Conservation (phyloP, 169 alveolate species). For the Babesia caballi region DNA sequence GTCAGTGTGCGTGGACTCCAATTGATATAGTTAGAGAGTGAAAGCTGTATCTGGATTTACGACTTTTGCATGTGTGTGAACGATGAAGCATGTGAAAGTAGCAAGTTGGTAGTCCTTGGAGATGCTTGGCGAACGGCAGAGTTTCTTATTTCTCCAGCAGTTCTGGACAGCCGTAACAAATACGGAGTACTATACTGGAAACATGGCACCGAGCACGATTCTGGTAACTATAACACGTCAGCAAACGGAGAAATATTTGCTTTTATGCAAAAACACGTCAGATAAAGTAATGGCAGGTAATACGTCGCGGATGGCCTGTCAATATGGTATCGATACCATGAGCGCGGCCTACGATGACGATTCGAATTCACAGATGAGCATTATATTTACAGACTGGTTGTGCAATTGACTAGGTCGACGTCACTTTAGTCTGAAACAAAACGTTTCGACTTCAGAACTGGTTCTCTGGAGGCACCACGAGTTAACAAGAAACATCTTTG, state of each 20-base stretch:
- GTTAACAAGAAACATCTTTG: neutral
- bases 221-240: neutral
- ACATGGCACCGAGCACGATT: neutral
- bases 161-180: neutral
- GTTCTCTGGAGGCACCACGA: neutral
- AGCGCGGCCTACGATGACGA: neutral
- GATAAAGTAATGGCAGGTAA: neutral
- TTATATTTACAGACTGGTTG: too few relatives aligned
- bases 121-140: neutral
- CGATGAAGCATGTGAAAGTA: too few relatives aligned
- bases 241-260: too few relatives aligned
- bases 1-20: too few relatives aligned
- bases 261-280: too few relatives aligned
- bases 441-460: neutral
- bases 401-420: too few relatives aligned
- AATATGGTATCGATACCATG: neutral
- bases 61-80: too few relatives aligned
- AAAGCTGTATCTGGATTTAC: too few relatives aligned
- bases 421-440: neutral
- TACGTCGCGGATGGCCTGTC: neutral
- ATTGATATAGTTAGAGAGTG: too few relatives aligned
- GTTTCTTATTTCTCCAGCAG: neutral
- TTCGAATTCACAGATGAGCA: neutral
- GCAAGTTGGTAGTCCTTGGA: neutral
- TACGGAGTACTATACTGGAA: too few relatives aligned